These are phyloP conservation scores for Metschnikowia orientalis DNA, from an alignment of 805 yeast genomes.

Conservation along the genomic window DNA sequence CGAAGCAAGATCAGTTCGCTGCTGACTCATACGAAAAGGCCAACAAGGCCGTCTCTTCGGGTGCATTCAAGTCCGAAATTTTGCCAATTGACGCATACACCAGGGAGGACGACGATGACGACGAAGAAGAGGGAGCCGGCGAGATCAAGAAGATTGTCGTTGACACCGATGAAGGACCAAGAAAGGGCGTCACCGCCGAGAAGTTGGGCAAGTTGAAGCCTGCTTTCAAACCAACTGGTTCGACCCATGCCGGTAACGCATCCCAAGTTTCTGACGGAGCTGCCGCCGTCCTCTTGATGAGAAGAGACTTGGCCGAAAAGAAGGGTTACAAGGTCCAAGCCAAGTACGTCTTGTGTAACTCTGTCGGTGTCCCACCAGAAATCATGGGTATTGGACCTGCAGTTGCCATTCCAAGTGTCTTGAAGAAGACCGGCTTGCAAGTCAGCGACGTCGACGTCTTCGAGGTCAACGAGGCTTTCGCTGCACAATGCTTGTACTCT, in stretches of 20 bases:
- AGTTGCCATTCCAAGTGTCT: slow-evolving; percentile 82
- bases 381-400: slow-evolving; percentile 99
- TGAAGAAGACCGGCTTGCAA: slow-evolving; percentile 56
- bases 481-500: slow-evolving; percentile 86
- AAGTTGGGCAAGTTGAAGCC: slow-evolving; percentile 74
- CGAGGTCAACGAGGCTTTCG: slow-evolving; percentile 96
- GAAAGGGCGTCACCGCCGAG: slow-evolving; percentile 77
- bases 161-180: slow-evolving; percentile 83
- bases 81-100: slow-evolving; percentile 68
- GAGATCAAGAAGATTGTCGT: slow-evolving; percentile 42
- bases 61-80: slow-evolving; percentile 84
- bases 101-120: slow-evolving; percentile 54
- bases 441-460: slow-evolving; percentile 66
- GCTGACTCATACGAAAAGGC: slow-evolving; percentile 86
- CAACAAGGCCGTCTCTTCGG: slow-evolving; percentile 61
- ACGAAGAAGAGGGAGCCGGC: slow-evolving; percentile 41
- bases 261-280: slow-evolving; percentile 97
- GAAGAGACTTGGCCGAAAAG: slow-evolving; percentile 78
- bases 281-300: slow-evolving; percentile 79
- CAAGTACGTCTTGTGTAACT: slow-evolving; percentile 71
- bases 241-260: slow-evolving; percentile 94
- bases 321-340: slow-evolving; percentile 70
- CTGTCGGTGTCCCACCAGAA: slow-evolving; percentile 94
- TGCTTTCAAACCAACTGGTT: slow-evolving; percentile 79
- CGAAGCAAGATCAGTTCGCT: slow-evolving; percentile 82